Evolutionary conservation across 257 asterid species (phyloP).

Genomic region (Solanum sejunctum): DNA sequence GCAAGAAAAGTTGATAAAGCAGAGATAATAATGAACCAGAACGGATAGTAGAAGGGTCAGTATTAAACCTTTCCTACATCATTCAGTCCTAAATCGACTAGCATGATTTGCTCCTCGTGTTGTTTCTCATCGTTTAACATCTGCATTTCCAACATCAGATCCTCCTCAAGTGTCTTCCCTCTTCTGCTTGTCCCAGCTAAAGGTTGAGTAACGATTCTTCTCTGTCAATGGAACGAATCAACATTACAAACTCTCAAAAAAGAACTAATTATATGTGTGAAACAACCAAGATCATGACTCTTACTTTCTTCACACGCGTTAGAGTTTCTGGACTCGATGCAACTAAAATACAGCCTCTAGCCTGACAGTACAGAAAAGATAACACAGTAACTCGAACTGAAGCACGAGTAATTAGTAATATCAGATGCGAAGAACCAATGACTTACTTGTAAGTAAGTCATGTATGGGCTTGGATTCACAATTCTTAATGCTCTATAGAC

Average conservation of each 20-base stretch:
- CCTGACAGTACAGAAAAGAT: constrained; percentile 23
- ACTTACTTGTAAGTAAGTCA: constrained; percentile 92
- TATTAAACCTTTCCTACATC: constrained; percentile 77
- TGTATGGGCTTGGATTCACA: constrained; percentile 90
- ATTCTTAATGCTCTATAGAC: constrained; percentile 81
- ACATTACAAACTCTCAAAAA: neutral
- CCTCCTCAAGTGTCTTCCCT: constrained; percentile 55
- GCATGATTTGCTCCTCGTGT: constrained; percentile 71
- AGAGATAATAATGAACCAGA: neutral
- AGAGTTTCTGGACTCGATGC: constrained; percentile 94
- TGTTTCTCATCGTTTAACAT: constrained; percentile 70
- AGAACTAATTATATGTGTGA: neutral
- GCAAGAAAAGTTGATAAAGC: neutral
- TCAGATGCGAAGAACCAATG: constrained; percentile 3
- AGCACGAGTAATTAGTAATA: neutral
- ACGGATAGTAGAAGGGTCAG: neutral
- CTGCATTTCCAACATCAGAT: constrained; percentile 44
- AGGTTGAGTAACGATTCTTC: constrained; percentile 55
- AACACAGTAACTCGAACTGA: neutral
- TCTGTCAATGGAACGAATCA: constrained; percentile 30
- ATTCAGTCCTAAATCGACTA: constrained; percentile 82
- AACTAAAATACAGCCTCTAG: constrained; percentile 76
- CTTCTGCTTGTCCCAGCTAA: constrained; percentile 80
- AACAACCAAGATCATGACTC: neutral
- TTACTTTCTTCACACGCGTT: constrained; percentile 62